phyloP scores from a whole-genome alignment of 1,139 yeast genomes.

The Magnusiomyces suaveolens region DNA sequence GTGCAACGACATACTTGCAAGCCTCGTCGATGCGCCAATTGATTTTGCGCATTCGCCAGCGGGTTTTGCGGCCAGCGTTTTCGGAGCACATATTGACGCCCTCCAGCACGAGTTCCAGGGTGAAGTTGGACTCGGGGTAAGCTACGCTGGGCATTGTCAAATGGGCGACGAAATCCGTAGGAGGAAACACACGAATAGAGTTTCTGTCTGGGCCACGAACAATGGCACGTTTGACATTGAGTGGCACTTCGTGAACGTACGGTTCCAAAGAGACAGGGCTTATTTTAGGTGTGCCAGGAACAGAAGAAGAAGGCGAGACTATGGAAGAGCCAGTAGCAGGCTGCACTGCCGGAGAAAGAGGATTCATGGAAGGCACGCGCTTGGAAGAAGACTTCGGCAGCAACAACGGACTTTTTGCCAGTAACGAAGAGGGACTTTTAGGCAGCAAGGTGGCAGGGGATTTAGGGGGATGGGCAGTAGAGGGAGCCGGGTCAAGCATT shows the following conservation, averaged over 20 bases:
- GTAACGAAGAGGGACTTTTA: background rate
- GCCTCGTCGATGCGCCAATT: conserved; percentile 87
- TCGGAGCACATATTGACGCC: conserved; percentile 41
- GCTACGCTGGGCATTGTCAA: conserved; percentile 86
- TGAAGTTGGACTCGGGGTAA: conserved; percentile 78
- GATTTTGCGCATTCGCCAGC: conserved; percentile 91
- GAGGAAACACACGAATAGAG: conserved; percentile 86
- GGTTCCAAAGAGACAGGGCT: conserved; percentile 16
- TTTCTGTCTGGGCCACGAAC: conserved; percentile 76
- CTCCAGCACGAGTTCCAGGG: conserved; percentile 71
- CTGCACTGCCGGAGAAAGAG: too few species aligned
- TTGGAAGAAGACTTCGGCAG: too few species aligned
- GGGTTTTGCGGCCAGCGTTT: conserved; percentile 36
- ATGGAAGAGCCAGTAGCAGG: too few species aligned
- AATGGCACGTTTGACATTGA: conserved; percentile 69
- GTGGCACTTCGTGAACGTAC: conserved; percentile 49
- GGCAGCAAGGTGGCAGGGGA: too few species aligned
- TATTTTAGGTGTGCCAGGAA: too few species aligned
- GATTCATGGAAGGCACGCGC: too few species aligned
- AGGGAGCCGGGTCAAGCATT: background rate
- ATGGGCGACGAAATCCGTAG: conserved; percentile 80
- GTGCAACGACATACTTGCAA: conserved; percentile 46
- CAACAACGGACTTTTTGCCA: background rate
- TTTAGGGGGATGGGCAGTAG: too few species aligned
- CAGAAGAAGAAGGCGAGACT: too few species aligned